A percentile compares a stretch with the other conserved stretches of the same genome.
These are phyloP conservation scores for Cladorrhinum samala DNA, from an alignment of 495 filamentous ascomycete genomes.

Conservation along the genomic window DNA sequence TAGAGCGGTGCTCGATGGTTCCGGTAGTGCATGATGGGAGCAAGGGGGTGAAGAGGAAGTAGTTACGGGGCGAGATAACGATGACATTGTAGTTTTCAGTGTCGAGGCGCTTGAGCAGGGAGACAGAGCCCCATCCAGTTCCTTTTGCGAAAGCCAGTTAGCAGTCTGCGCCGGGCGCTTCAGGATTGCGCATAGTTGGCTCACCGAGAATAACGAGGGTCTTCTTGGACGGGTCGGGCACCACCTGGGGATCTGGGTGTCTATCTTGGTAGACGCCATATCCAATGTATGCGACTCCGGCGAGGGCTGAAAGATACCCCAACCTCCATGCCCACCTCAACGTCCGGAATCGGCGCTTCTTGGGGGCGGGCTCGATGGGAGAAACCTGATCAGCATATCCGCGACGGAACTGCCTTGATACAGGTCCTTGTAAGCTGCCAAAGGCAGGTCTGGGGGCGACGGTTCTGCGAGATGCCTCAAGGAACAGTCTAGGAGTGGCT, in stretches of 20 bases:
- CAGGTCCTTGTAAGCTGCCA: constrained; percentile 14
- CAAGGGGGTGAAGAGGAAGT: constrained; percentile 98
- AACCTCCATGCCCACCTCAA: constrained; percentile 61
- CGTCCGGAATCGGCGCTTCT: constrained; percentile 36
- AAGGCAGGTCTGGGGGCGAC: constrained; percentile 18
- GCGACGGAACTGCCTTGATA: constrained; percentile 35
- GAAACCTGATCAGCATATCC: constrained; percentile 34
- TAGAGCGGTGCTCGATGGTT: constrained; percentile 95
- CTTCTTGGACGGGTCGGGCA: constrained; percentile 86
- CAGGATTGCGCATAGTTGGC: constrained; percentile 14
- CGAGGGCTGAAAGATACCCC: constrained; percentile 63
- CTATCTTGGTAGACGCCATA: constrained; percentile 78
- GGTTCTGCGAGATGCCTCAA: constrained; percentile 19
- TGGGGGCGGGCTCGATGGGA: constrained; percentile 22
- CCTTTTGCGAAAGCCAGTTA: constrained; percentile 44
- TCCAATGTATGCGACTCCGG: constrained; percentile 60
- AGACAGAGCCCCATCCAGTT: constrained; percentile 94
- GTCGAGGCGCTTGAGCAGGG: constrained; percentile 95
- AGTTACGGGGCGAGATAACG: constrained; percentile 94
- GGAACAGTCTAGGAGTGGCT: constrained; percentile 23
- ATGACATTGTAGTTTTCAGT: constrained; percentile 98
- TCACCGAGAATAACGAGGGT: constrained; percentile 93
- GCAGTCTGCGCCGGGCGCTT: not conserved
- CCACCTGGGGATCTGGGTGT: constrained; percentile 72
- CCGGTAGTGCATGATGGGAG: constrained; percentile 96